Evolutionary conservation across 2,329 filamentous ascomycete species (phyloP).

Genomic region (Aureobasidium sp.): DNA sequence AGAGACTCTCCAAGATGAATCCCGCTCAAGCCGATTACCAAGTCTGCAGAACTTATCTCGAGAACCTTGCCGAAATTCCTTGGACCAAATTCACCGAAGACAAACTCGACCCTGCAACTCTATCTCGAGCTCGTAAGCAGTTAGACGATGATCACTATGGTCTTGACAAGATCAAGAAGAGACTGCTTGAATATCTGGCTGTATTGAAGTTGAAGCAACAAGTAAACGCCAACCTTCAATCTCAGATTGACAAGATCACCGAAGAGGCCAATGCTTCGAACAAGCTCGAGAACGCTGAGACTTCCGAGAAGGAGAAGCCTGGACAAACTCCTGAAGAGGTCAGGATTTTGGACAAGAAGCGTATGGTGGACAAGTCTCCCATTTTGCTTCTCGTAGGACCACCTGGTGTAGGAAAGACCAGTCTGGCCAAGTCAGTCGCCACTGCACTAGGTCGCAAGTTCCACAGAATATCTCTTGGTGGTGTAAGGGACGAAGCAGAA

Average conservation of each 20-base stretch:
- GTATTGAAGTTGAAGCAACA: slow-evolving; percentile 93
- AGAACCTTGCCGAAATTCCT: slow-evolving; percentile 88
- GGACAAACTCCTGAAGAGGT: slow-evolving; percentile 51
- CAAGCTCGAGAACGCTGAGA: slow-evolving; percentile 22
- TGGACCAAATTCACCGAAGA: slow-evolving; percentile 83
- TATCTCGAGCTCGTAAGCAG: slow-evolving; percentile 74
- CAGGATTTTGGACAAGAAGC: slow-evolving; percentile 68
- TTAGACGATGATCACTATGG: slow-evolving; percentile 95
- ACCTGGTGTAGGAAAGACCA: slow-evolving; percentile 93
- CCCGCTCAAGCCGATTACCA: slow-evolving; percentile 94
- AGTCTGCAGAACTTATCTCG: slow-evolving; percentile 85
- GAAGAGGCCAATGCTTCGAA: slow-evolving; percentile 31
- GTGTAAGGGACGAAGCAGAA: slow-evolving; percentile 92
- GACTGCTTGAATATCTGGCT: slow-evolving; percentile 87
- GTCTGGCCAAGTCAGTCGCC: slow-evolving; percentile 84
- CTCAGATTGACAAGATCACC: slow-evolving; percentile 56
- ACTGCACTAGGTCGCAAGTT: slow-evolving; percentile 90
- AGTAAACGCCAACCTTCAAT: slow-evolving; percentile 74
- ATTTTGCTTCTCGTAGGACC: slow-evolving; percentile 90
- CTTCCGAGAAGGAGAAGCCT: slow-evolving; percentile 23
- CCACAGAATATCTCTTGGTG: slow-evolving; percentile 91
- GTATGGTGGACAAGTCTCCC: slow-evolving; percentile 88
- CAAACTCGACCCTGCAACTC: slow-evolving; percentile 70
- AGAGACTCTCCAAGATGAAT: slow-evolving; percentile 87
- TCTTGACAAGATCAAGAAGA: slow-evolving; percentile 93